Base-by-base conservation (phyloP, 2,329 filamentous ascomycete species). In the Neofusicoccum sp. region DNA sequence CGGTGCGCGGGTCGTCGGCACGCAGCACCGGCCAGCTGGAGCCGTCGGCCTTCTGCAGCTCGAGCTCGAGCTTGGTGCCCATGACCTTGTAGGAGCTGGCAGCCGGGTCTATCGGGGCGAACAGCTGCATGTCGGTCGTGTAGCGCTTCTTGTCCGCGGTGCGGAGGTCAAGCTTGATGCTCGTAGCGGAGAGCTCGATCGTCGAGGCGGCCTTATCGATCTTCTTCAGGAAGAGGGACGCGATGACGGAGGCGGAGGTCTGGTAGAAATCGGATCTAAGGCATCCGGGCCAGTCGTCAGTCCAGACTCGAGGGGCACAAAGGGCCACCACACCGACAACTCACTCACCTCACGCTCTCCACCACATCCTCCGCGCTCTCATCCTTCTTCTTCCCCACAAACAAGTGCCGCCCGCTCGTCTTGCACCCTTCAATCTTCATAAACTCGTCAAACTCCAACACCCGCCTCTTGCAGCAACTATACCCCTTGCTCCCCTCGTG, bases 401-500 rank as follows among this genome's bases (percentile, higher is more conserved):
- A 99, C 66, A 96, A 76, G 79, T 99, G 95, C 63, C 84, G 82
- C 44, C 82, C 80, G 76, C 93, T 95, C 44, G 89, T 92, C 73
- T 86, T 87, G 78, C 95, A 99, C 1, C 95, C 95, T 68, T 90
- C 87, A 62, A 99, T 93, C 76, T 90, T 95, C 87, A 99, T 87
- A 77, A 99, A 99, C 76, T 98, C 89, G 74, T 99, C 93, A 75
- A 99, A 99, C 73, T 99, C 95, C 62, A 99, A 79, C 61, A 99
- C 95, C 38, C 92, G 85, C 69, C 91, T 83, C 84, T 98, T 98
- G 79, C 95, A 99, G 81, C 95, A 99, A 62, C 87, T 92, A 83
- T 95, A 99, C 1, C 95, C 95, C 80, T 99, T 99, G 78, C 91
- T 96, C 36, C 95, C 95, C 79, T 99, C 95, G 75, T 99, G 95